Conservation (phyloP, 2,329 filamentous ascomycete species). For the Phaeosphaeria sp. region DNA sequence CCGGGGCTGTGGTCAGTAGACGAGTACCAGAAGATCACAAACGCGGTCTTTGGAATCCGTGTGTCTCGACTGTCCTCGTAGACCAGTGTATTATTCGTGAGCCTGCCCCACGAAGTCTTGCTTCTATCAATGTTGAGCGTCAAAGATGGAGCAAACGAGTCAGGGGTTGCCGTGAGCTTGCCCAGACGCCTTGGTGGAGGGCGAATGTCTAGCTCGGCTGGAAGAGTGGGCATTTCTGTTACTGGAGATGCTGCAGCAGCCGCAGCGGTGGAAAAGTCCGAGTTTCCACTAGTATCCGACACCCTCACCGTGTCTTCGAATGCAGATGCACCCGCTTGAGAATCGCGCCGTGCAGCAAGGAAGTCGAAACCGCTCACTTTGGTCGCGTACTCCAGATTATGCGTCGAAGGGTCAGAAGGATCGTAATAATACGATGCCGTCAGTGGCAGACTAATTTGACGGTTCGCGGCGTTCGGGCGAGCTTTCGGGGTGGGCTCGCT, state of each 20-base stretch:
- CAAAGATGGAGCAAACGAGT: slow-evolving; percentile 69
- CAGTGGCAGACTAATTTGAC: slow-evolving; percentile 53
- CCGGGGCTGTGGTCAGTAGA: slow-evolving; percentile 75
- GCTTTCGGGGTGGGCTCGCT: slow-evolving; percentile 48
- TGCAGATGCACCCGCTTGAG: slow-evolving; percentile 23
- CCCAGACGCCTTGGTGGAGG: slow-evolving; percentile 61
- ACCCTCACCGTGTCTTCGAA: slow-evolving; percentile 38
- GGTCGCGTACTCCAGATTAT: slow-evolving; percentile 55
- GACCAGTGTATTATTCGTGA: slow-evolving; percentile 69
- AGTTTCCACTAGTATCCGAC: slow-evolving; percentile 26
- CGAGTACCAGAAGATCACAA: slow-evolving; percentile 67
- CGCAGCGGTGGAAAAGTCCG: slow-evolving; percentile 16
- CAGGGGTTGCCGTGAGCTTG: slow-evolving; percentile 67
- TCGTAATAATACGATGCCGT: slow-evolving; percentile 55
- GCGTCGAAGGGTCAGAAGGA: slow-evolving; percentile 51
- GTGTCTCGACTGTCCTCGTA: slow-evolving; percentile 69
- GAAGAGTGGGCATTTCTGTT: slow-evolving; percentile 27
- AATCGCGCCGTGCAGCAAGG: slow-evolving; percentile 24
- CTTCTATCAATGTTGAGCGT: slow-evolving; percentile 69
- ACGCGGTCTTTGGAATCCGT: slow-evolving; percentile 80
- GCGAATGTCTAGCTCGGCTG: slow-evolving; percentile 40
- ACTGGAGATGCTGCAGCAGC: slow-evolving; percentile 22
- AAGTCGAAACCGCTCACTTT: slow-evolving; percentile 55
- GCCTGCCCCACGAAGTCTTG: slow-evolving; percentile 79
- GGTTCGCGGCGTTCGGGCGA: slow-evolving; percentile 44